Evolutionary conservation across 2,329 filamentous ascomycete species (phyloP).

Genomic region (Trichoderma koningiopsis): DNA sequence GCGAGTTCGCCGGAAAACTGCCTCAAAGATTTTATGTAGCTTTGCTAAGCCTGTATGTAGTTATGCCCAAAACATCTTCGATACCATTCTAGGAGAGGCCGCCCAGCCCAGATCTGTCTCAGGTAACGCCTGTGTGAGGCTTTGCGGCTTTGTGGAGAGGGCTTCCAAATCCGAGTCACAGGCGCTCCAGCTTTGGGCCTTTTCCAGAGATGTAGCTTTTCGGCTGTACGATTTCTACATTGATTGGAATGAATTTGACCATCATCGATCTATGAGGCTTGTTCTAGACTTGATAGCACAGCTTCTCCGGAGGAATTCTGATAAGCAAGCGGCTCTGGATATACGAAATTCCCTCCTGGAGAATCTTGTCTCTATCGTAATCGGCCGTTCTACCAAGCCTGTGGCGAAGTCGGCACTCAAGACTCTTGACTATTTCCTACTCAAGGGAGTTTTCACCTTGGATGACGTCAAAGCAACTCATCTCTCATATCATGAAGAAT

Average conservation of each 20-base stretch:
- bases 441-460: slow-evolving; percentile 58
- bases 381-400: slow-evolving; percentile 61
- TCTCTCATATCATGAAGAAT: slow-evolving; percentile 40
- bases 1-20: slow-evolving; percentile 30
- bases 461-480: slow-evolving; percentile 51
- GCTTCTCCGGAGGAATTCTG: slow-evolving; percentile 54
- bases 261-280: slow-evolving; percentile 64
- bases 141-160: slow-evolving; percentile 65
- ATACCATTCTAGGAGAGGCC: slow-evolving; percentile 51
- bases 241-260: slow-evolving; percentile 68
- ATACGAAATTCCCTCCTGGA: slow-evolving; percentile 52
- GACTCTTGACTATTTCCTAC: slow-evolving; percentile 65
- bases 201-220: slow-evolving; percentile 50
- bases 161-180: slow-evolving; percentile 53
- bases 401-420: slow-evolving; percentile 71
- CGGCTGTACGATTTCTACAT: slow-evolving; percentile 64
- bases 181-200: slow-evolving; percentile 52
- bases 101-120: slow-evolving; percentile 57
- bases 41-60: slow-evolving; percentile 28
- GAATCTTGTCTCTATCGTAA: slow-evolving; percentile 60
- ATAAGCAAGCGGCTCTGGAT: slow-evolving; percentile 38
- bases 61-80: slow-evolving; percentile 48
- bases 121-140: slow-evolving; percentile 58
- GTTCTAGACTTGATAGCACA: slow-evolving; percentile 60
- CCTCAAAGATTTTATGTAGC: not conserved